Evolutionary conservation across 768 basidiomycete genomes (phyloP), one percentile per base, ranked within the genome.

Genomic region (Tubosaeta brunneosetosa): DNA sequence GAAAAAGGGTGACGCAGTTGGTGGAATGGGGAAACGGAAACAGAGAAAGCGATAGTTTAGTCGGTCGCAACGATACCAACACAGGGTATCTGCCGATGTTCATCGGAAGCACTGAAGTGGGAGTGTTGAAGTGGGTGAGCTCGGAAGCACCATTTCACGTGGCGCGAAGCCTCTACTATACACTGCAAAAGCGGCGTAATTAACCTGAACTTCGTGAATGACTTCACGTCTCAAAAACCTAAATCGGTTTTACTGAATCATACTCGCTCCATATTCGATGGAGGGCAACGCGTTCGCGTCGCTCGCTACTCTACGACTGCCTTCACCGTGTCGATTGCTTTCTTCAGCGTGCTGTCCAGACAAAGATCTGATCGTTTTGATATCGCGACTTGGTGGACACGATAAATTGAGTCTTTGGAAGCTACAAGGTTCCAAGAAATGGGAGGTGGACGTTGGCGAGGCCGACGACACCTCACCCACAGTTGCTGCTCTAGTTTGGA

Each of bases 321-420:
- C 84, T 6, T 71, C 79, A 7, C 72, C 79, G 29, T 80, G 79
- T 50, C 81, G 84, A 37, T 60, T 91, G 29, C 68, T 87, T 25
- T 52, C 73, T 10, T 78, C 83, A 19, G 81, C 89, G 44, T 91
- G 89, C 61, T 90, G 90, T 66, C 88, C 89, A 9, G 90, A 91
- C 72, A 92, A 91, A 66, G 90, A 92, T 67, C 73, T 91, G 38
- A 70, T 91, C 4, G 73, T 84, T 26, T 71, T 90, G 8, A 72
- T 91, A 46, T 83, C 84, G 52, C 78, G 82, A 27, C 72, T 85
- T 25, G 86, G 83, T 31, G 82, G 82, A 31, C 77, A 79, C 56
- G 87, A 90, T 62, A 78, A 82, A 54, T 67, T 91, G 62, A 82
- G 83, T 57, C 73, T 93, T 34, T 93, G 88, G 88, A 91, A 88